Conservation (phyloP, 208 protist species). For the Naegleria fowleri region DNA sequence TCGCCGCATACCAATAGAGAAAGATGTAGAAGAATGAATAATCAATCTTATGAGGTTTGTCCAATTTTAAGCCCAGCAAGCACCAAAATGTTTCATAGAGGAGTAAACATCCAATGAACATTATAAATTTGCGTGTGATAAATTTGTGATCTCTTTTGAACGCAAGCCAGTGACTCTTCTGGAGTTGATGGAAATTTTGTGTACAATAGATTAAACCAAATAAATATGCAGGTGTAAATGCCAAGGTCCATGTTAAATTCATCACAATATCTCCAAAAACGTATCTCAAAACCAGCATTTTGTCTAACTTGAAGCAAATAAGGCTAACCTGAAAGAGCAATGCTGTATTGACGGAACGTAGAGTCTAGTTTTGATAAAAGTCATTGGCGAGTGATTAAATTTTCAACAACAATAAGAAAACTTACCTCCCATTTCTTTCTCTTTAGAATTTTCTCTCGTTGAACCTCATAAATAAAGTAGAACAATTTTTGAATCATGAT, state of each 20-base stretch:
- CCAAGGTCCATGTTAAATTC: not conserved
- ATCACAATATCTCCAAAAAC: not conserved
- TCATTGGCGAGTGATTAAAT: no score
- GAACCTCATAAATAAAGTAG: slow-evolving; percentile 1
- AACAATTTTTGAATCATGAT: not conserved
- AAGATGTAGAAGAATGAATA: not conserved
- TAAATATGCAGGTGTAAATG: not conserved
- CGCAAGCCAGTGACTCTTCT: not conserved
- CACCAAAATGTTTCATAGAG: not conserved
- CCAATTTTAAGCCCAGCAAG: not conserved
- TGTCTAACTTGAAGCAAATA: not conserved
- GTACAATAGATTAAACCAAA: not conserved
- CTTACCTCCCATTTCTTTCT: not conserved
- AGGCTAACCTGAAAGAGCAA: not conserved
- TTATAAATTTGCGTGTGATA: not conserved
- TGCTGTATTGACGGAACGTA: not conserved
- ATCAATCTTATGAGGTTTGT: not conserved
- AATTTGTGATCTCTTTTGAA: not conserved
- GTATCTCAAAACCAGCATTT: not conserved
- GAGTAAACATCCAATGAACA: not conserved
- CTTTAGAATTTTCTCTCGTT: not conserved
- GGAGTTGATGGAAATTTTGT: not conserved
- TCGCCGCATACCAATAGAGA: not conserved
- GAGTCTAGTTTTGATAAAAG: not conserved
- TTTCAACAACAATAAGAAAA: no score